Conservation (phyloP, 805 yeast species). For the Blastobotrys attinorum region DNA sequence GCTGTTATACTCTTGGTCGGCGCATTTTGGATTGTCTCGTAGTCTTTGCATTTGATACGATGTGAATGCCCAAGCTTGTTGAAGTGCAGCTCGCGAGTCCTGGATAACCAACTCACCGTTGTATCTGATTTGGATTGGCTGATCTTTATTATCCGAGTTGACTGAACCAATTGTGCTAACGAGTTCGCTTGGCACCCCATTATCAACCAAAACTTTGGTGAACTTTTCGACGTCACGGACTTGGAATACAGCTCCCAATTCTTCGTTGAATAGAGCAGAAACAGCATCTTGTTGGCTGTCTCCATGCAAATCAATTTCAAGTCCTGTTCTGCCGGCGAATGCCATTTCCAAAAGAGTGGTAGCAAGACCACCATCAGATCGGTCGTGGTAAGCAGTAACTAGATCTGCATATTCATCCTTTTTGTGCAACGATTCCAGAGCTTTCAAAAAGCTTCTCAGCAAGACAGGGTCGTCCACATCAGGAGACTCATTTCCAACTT, state of each 20-base stretch:
- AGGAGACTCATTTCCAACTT: constrained; percentile 78
- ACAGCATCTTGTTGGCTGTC: constrained; percentile 38
- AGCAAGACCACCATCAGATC: constrained; percentile 93
- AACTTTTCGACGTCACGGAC: constrained; percentile 53
- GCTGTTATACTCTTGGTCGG: constrained; percentile 74
- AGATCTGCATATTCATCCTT: constrained; percentile 34
- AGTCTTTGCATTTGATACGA: constrained; percentile 83
- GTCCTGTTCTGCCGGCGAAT: constrained; percentile 87
- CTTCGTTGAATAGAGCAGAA: constrained; percentile 76
- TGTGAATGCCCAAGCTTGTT: constrained; percentile 79
- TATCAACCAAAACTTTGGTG: constrained; percentile 41
- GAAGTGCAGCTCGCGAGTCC: constrained; percentile 60
- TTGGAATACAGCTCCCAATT: constrained; percentile 95
- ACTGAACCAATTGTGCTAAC: constrained; percentile 59
- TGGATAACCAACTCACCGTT: constrained; percentile 41
- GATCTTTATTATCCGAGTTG: constrained; percentile 43
- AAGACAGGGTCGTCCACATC: constrained; percentile 61
- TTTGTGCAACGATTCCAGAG: constrained; percentile 67
- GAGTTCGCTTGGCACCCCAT: constrained; percentile 49
- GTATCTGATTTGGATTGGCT: constrained; percentile 40
- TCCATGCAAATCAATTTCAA: constrained; percentile 42
- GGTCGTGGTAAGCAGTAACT: constrained; percentile 87
- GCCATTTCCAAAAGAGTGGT: constrained; percentile 91
- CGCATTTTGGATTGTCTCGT: constrained; percentile 89
- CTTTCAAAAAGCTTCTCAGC: constrained; percentile 61